These are phyloP conservation scores for Eucalyptus cloeziana DNA, from an alignment of 345 rosid species.

Conservation along the genomic window DNA sequence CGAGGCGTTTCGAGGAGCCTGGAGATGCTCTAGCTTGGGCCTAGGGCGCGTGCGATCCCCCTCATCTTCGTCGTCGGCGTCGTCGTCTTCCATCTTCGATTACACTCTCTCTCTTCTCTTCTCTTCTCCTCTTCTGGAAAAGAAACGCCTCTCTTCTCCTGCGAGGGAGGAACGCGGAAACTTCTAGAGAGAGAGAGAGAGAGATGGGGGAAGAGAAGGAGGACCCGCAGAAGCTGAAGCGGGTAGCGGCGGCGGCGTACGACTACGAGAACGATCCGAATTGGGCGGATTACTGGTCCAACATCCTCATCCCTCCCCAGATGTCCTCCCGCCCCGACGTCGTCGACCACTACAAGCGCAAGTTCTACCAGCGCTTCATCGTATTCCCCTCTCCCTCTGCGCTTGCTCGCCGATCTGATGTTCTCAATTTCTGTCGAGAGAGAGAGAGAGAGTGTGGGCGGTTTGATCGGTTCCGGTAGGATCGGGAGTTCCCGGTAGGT, in stretches of 20 bases:
- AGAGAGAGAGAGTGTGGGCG: background rate
- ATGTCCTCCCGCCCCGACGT: constrained; percentile 88
- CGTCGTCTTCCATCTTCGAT: background rate
- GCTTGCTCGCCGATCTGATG: background rate
- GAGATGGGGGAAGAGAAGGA: constrained; percentile 68
- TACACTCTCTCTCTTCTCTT: background rate
- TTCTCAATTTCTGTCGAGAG: background rate
- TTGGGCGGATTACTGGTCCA: constrained; percentile 95
- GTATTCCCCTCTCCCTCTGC: constrained; percentile 12
- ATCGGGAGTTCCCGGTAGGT: background rate
- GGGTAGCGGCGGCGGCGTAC: constrained; percentile 68
- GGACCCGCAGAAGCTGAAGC: constrained; percentile 77
- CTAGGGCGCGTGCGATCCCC: background rate
- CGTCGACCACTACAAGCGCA: constrained; percentile 79
- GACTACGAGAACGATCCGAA: constrained; percentile 83
- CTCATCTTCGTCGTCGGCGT: background rate
- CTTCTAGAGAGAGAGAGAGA: background rate
- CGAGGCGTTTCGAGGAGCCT: background rate
- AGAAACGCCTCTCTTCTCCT: background rate
- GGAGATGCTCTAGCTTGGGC: background rate
- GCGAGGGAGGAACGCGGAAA: background rate
- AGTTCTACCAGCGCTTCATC: constrained; percentile 89
- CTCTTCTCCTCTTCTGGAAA: background rate
- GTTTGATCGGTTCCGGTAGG: background rate
- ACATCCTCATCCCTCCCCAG: constrained; percentile 84